Evolutionary conservation across 768 basidiomycete species (phyloP).

Genomic region (Mrakia blollopis): DNA sequence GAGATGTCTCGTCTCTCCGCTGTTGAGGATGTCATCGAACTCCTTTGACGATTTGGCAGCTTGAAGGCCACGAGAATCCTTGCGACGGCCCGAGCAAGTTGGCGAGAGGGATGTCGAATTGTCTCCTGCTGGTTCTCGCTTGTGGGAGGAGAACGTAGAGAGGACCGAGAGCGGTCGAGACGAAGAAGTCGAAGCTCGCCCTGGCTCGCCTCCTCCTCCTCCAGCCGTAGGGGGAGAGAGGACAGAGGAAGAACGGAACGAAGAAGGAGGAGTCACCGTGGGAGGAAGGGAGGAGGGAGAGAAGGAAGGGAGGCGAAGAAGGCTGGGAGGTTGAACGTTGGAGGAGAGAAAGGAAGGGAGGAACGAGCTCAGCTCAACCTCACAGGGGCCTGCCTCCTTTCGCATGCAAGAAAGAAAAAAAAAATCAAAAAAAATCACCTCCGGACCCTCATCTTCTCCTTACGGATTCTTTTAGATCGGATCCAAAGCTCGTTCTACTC

Average conservation of each 20-base stretch:
- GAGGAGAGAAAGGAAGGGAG: background rate
- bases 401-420: too few species aligned
- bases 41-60: slow-evolving; percentile 10
- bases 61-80: slow-evolving; percentile 16
- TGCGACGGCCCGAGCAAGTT: background rate
- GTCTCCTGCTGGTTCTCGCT: slow-evolving; percentile 14
- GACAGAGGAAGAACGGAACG: background rate
- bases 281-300: background rate
- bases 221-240: background rate
- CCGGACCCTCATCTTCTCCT: too few species aligned
- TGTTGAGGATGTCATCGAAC: slow-evolving; percentile 22
- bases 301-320: background rate
- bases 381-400: too few species aligned
- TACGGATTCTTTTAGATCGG: too few species aligned
- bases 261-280: slow-evolving; percentile 1
- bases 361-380: background rate
- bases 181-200: background rate
- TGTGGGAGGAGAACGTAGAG: background rate
- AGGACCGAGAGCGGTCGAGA: slow-evolving; percentile 18
- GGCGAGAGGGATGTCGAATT: background rate
- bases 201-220: background rate
- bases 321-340: too few species aligned
- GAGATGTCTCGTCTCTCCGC: slow-evolving; percentile 12
- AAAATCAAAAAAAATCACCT: too few species aligned
- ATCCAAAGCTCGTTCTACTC: too few species aligned